Evolutionary conservation across 163 green algal species (phyloP).

Genomic region (Chlorella variabilis): DNA sequence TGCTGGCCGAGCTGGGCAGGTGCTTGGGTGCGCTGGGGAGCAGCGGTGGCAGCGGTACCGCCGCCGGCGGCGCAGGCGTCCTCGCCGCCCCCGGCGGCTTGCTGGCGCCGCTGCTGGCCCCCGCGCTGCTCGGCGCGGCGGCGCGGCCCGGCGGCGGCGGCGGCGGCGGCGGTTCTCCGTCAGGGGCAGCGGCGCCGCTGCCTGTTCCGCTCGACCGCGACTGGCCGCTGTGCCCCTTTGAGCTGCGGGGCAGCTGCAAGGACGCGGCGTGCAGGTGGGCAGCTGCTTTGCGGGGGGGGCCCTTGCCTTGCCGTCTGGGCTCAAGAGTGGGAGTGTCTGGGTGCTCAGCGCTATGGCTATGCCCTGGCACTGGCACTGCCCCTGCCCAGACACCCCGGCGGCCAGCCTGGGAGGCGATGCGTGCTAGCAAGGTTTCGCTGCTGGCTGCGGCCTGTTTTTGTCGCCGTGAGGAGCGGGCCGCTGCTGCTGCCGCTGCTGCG

Average conservation of each 20-base stretch:
- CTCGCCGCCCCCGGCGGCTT: neutral
- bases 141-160: neutral
- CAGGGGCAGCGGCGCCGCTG: neutral
- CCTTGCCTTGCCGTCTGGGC: neutral
- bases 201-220: neutral
- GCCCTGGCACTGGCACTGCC: neutral
- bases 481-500: too few species aligned
- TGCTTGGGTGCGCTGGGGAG: neutral
- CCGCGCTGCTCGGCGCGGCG: neutral
- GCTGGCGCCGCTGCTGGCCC: neutral
- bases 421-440: too few species aligned
- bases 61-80: neutral
- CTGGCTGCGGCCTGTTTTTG: too few species aligned
- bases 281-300: neutral
- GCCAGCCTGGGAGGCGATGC: too few species aligned
- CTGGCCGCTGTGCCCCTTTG: conserved; percentile 36
- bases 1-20: conserved; percentile 5
- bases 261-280: conserved; percentile 18
- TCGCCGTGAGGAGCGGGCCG: too few species aligned
- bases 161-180: neutral
- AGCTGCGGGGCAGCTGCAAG: conserved; percentile 33
- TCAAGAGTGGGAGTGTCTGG: neutral
- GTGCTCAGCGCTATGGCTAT: neutral
- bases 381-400: too few species aligned
- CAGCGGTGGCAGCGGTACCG: neutral